Conservation (phyloP, 371 early-diverging fungal species). For the Blastocladiella emersonii region DNA sequence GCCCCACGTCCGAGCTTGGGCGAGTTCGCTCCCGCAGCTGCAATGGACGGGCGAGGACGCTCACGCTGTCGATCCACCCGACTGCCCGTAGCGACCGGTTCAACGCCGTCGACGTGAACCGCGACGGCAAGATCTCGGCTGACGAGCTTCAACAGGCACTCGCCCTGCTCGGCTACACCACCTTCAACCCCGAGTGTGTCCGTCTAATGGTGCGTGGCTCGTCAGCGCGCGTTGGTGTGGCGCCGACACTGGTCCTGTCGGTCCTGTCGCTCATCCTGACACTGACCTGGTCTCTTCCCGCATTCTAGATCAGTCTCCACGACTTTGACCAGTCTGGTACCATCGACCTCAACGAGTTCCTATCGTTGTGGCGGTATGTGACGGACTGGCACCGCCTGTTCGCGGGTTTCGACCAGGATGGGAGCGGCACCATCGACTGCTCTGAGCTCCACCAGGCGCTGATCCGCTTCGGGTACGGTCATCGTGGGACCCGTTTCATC, state of each 20-base stretch:
- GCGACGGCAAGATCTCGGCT: neutral
- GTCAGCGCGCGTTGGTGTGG: neutral
- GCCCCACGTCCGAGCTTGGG: too few relatives aligned
- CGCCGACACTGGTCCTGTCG: neutral
- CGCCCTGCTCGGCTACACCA: neutral
- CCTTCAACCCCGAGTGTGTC: neutral
- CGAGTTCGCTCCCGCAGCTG: too few relatives aligned
- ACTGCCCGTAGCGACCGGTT: too few relatives aligned
- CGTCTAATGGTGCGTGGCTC: too few relatives aligned
- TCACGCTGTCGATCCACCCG: too few relatives aligned
- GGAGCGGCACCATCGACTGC: conserved; percentile 1
- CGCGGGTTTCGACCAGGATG: neutral
- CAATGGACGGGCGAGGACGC: too few relatives aligned
- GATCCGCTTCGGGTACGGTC: neutral
- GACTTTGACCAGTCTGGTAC: neutral
- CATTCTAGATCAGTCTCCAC: neutral
- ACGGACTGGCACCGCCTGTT: neutral
- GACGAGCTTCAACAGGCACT: neutral
- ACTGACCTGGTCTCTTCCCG: too few relatives aligned
- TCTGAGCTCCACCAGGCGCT: neutral
- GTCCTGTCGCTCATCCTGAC: too few relatives aligned
- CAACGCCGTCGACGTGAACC: neutral
- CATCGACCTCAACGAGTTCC: neutral
- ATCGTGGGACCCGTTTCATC: too few relatives aligned
- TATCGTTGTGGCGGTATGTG: neutral